Conservation (phyloP, 164 flowering plant species). For the Annona cherimola region DNA sequence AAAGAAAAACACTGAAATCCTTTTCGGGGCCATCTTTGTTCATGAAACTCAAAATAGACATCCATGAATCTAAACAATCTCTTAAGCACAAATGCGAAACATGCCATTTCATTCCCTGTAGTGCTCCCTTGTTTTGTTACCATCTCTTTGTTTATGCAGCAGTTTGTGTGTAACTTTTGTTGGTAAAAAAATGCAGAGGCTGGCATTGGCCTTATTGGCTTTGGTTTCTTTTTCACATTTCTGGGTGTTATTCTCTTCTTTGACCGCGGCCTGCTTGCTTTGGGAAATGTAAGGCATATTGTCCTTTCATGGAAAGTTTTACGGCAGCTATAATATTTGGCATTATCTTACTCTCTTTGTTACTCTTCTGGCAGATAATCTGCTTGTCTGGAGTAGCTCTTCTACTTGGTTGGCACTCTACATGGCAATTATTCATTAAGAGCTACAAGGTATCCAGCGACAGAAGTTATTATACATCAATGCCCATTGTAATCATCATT, state of each 20-base stretch:
- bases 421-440: conserved; percentile 53
- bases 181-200: conserved; percentile 42
- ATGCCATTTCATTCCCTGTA: background rate
- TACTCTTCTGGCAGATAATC: conserved; percentile 39
- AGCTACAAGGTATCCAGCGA: conserved; percentile 49
- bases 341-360: conserved; percentile 5
- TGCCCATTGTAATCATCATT: no score
- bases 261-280: conserved; percentile 80
- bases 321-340: background rate
- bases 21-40: no score
- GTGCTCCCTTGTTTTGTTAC: background rate
- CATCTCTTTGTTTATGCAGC: background rate
- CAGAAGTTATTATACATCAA: background rate
- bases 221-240: conserved; percentile 66
- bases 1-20: background rate
- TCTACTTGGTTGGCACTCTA: conserved; percentile 67
- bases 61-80: background rate
- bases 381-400: conserved; percentile 55
- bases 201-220: conserved; percentile 77
- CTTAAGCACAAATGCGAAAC: background rate
- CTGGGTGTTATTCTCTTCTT: conserved; percentile 76
- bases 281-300: conserved; percentile 65
- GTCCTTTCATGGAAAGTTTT: background rate
- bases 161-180: conserved; percentile 1
- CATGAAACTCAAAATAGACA: background rate